A percentile compares a stretch with the other conserved stretches of the same genome.
Evolutionary conservation across 495 filamentous ascomycete genomes (phyloP).

Genomic region (Tuber umbilicatum): DNA sequence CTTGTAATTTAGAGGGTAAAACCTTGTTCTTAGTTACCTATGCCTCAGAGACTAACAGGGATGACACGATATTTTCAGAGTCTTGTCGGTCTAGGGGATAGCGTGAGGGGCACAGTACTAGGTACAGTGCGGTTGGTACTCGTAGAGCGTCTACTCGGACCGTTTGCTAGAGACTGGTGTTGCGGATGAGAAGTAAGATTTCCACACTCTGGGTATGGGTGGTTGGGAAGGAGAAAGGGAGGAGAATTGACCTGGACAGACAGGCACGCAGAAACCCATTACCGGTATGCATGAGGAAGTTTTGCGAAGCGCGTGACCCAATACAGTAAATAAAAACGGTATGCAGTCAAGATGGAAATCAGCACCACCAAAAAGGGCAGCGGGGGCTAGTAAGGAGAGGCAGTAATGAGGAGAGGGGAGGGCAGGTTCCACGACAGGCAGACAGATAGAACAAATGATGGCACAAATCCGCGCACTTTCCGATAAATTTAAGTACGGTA

Average conservation of each 20-base stretch:
- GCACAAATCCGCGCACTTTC: not conserved
- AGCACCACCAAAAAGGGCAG: not conserved
- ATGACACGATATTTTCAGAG: not conserved
- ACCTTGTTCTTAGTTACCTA: not conserved
- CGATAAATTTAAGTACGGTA: not conserved
- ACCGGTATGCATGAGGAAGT: not conserved
- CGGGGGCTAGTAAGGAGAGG: not conserved
- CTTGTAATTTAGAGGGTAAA: too few relatives aligned
- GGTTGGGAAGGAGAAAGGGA: not conserved
- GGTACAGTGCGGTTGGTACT: too few relatives aligned
- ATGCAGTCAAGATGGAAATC: not conserved
- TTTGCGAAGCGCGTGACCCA: not conserved
- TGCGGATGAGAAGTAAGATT: not conserved
- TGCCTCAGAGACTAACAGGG: not conserved
- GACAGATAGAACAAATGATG: not conserved
- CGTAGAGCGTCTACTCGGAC: not conserved
- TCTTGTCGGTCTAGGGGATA: not conserved
- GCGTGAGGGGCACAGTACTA: not conserved
- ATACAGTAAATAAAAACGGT: not conserved
- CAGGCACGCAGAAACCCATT: not conserved
- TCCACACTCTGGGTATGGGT: not conserved
- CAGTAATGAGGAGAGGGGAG: not conserved
- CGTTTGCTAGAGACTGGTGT: not conserved
- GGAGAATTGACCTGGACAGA: not conserved
- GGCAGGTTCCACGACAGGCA: not conserved